A percentile compares a stretch with the other conserved stretches of the same genome.
These are phyloP conservation scores for Apiotrichum mycotoxinovorans DNA, from an alignment of 1,284 basidiomycete species.

Conservation along the genomic window DNA sequence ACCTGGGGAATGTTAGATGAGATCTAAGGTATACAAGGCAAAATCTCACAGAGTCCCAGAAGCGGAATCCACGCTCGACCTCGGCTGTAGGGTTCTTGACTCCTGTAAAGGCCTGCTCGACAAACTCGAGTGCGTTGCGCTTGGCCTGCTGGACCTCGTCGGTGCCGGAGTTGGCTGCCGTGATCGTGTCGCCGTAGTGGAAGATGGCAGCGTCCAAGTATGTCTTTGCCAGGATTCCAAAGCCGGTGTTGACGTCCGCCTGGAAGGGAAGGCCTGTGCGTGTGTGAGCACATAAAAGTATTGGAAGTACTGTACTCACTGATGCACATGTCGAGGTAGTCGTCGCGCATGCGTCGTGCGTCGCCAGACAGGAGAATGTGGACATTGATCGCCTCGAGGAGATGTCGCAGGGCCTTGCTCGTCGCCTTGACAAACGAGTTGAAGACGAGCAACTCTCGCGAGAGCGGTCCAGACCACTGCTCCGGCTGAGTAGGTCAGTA, in stretches of 20 bases:
- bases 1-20: constrained; percentile 56
- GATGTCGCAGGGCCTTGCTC: constrained; percentile 79
- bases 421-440: constrained; percentile 93
- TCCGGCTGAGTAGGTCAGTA: constrained; percentile 56
- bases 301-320: constrained; percentile 24
- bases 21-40: neutral
- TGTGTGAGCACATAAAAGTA: constrained; percentile 12
- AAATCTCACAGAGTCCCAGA: constrained; percentile 88
- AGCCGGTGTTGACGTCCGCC: constrained; percentile 92
- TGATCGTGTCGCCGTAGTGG: constrained; percentile 71
- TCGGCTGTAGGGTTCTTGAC: constrained; percentile 82
- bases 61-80: constrained; percentile 92
- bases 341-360: constrained; percentile 78
- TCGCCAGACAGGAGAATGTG: constrained; percentile 89
- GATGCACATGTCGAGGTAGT: constrained; percentile 85
- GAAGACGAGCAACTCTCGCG: constrained; percentile 93
- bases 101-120: constrained; percentile 87
- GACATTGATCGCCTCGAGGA: constrained; percentile 85
- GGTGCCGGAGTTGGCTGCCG: constrained; percentile 56
- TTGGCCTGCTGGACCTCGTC: constrained; percentile 80
- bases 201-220: constrained; percentile 83
- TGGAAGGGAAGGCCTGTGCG: constrained; percentile 75
- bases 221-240: constrained; percentile 94
- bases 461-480: constrained; percentile 90
- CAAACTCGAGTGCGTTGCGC: constrained; percentile 78